Percentiles rank a stretch among this genome's conserved stretches.
Evolutionary conservation across 2,329 filamentous ascomycete genomes (phyloP).

Genomic region (Paraconiothyrium sp.): DNA sequence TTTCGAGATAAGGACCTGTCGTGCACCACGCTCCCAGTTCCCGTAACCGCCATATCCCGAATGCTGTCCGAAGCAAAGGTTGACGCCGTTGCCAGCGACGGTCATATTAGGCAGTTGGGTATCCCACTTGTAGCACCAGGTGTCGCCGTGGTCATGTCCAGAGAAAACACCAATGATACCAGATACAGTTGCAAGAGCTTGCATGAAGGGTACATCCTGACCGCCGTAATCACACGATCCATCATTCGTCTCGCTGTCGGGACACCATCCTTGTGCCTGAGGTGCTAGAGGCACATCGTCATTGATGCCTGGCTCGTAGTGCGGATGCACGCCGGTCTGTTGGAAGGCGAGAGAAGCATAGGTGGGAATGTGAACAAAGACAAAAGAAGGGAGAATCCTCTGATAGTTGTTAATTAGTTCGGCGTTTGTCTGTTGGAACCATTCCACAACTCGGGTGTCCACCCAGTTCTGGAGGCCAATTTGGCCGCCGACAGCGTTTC

Average conservation of each 20-base stretch:
- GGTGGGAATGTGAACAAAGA: slow-evolving; percentile 62
- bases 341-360: slow-evolving; percentile 37
- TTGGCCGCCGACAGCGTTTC: slow-evolving; percentile 11
- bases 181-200: slow-evolving; percentile 61
- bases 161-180: slow-evolving; percentile 60
- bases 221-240: slow-evolving; percentile 48
- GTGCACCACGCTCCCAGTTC: slow-evolving; percentile 66
- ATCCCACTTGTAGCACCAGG: slow-evolving; percentile 49
- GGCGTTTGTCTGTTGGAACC: slow-evolving; percentile 15
- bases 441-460: slow-evolving; percentile 10
- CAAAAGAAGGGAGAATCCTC: slow-evolving; percentile 55
- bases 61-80: slow-evolving; percentile 68
- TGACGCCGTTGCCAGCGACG: slow-evolving; percentile 52
- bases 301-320: slow-evolving; percentile 52
- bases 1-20: slow-evolving; percentile 61
- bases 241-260: slow-evolving; percentile 11
- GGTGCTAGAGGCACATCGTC: slow-evolving; percentile 35
- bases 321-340: slow-evolving; percentile 57
- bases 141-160: slow-evolving; percentile 68
- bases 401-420: slow-evolving; percentile 22
- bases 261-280: slow-evolving; percentile 40
- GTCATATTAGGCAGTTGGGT: slow-evolving; percentile 34
- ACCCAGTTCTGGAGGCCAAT: slow-evolving; percentile 17
- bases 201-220: slow-evolving; percentile 68
- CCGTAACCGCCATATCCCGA: slow-evolving; percentile 75